Conservation (phyloP, 345 rosid genomes). For the Pugionium cornutum region DNA sequence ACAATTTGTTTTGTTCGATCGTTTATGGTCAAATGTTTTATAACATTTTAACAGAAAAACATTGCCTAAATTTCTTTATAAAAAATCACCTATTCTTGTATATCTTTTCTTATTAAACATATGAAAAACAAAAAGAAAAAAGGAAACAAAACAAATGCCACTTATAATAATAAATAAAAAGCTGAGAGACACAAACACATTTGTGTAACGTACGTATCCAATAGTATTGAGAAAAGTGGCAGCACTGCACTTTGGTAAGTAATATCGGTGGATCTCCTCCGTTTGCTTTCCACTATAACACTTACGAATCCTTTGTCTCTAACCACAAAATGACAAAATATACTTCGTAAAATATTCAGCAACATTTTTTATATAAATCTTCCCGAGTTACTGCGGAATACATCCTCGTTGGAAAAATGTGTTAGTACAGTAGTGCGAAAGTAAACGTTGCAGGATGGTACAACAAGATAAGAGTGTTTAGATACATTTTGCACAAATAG, state of each 20-base stretch:
- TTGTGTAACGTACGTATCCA: constrained; percentile 27
- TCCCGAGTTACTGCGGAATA: no score
- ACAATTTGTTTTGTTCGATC: constrained; percentile 10
- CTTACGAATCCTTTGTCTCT: constrained; percentile 15
- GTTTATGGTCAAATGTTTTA: constrained; percentile 24
- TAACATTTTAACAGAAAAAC: not conserved
- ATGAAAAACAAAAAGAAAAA: constrained; percentile 26
- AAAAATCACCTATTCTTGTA: not conserved
- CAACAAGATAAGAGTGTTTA: no score
- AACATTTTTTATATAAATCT: not conserved
- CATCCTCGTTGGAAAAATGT: no score
- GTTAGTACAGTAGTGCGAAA: no score
- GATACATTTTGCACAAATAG: no score
- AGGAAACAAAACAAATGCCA: constrained; percentile 33
- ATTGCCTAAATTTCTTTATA: not conserved
- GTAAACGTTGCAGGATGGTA: no score
- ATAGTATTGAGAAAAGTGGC: constrained; percentile 32
- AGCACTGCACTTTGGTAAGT: constrained; percentile 39
- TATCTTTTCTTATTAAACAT: not conserved
- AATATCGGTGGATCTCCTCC: constrained; percentile 36
- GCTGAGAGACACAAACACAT: constrained; percentile 10
- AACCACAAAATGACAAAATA: not conserved
- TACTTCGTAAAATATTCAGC: constrained; percentile 2
- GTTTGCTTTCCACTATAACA: constrained; percentile 34
- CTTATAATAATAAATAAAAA: constrained; percentile 15